Percentiles rank a stretch among this genome's conserved stretches.
phyloP scores from a whole-genome alignment of 768 basidiomycete genomes.

The Myochromella boudieri region DNA sequence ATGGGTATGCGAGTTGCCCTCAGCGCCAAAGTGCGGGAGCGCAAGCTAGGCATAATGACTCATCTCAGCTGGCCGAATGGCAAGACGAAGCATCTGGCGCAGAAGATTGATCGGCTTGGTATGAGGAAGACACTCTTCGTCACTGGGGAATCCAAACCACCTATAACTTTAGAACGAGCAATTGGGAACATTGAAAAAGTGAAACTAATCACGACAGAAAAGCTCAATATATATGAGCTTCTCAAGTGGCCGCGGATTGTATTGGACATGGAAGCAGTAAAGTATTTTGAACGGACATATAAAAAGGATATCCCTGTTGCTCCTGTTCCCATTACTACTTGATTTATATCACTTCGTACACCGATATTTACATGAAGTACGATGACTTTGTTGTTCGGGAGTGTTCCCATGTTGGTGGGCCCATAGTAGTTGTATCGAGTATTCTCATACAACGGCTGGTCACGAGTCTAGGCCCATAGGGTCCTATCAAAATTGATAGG shows the following conservation, averaged over 20 bases:
- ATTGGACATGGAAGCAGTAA: constrained; percentile 81
- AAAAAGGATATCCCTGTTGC: constrained; percentile 41
- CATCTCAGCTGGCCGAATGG: constrained; percentile 67
- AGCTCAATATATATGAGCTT: constrained; percentile 79
- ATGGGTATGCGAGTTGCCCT: constrained; percentile 93
- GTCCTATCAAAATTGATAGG: no score
- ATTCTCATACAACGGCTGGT: no score
- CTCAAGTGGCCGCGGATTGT: constrained; percentile 82
- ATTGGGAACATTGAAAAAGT: constrained; percentile 73
- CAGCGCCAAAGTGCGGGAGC: constrained; percentile 77
- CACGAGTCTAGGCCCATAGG: no score
- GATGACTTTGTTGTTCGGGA: no score
- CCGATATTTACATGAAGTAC: neutral
- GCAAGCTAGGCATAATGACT: constrained; percentile 72
- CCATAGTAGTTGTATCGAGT: no score
- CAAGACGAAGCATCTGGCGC: constrained; percentile 69
- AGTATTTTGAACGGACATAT: constrained; percentile 67
- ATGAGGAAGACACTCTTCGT: constrained; percentile 79
- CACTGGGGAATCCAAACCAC: constrained; percentile 57
- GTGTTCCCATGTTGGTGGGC: no score
- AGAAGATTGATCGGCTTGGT: constrained; percentile 61
- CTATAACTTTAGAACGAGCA: constrained; percentile 56
- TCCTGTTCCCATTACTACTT: constrained; percentile 5
- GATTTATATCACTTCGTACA: neutral
- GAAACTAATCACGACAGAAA: constrained; percentile 58